Evolutionary conservation across 2,329 filamentous ascomycete genomes (phyloP), one percentile per base, ranked within the genome.

Genomic region (Diplodia seriata): DNA sequence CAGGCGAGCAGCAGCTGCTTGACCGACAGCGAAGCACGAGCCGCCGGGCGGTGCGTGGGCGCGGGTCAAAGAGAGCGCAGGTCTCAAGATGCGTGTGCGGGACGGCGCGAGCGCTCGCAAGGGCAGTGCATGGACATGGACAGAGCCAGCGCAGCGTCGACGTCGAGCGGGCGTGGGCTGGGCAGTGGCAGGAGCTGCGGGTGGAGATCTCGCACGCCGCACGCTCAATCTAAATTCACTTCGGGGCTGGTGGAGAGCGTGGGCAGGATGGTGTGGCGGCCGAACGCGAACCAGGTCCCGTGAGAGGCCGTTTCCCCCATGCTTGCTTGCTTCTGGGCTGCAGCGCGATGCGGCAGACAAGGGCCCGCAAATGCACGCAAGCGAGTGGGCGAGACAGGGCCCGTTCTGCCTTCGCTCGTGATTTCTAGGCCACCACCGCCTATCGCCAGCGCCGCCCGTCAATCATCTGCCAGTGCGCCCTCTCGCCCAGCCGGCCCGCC

Each of bases 181-280:
- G 55, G 55, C 26, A 26, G 26, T 26, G 26, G 26, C 56, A 47
- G 38, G 23, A 40, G 33, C 43, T 57, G 40, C 40, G 64, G 43
- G 64, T 66, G 64, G 64, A 66, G 64, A 66, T 66, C 50, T 66
- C 64, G 64, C 64, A 66, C 63, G 63, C 63, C 63, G 63, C 63
- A 66, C 64, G 64, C 64, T 66, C 64, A 66, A 66, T 66, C 64
- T 66, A 66, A 66, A 66, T 63, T 63, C 59, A 63, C 59, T 51
- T 63, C 47, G 59, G 59, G 47, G 18, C 59, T 62, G 57, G 57
- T 62, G 57, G 57, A 62, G 57, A 50, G 40, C 40, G 57, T 36
- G 57, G 57, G 57, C 47, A 31, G 47, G 43, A 51, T 63, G 51
- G 62, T 65, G 62, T 65, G 62, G 62, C 62, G 50, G 62, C 62